These are phyloP conservation scores for Eucalyptus viminalis DNA, from an alignment of 345 rosid genomes.

Conservation along the genomic window DNA sequence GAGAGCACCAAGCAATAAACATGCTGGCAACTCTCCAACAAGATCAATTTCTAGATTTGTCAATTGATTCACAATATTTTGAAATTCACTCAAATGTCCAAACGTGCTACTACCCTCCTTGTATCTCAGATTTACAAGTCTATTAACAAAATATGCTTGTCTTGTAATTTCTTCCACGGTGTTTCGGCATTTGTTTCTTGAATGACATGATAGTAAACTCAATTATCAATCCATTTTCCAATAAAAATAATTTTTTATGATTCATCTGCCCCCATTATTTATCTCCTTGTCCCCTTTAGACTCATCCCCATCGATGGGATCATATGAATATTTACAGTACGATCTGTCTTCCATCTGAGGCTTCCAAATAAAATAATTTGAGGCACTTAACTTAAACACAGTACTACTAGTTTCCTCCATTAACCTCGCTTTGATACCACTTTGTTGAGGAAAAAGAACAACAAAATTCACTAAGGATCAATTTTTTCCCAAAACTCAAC, in stretches of 20 bases:
- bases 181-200: background rate
- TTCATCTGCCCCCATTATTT: background rate
- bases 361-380: background rate
- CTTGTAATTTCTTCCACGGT: background rate
- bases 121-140: background rate
- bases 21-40: background rate
- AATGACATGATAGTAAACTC: background rate
- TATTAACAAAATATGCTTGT: background rate
- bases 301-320: background rate
- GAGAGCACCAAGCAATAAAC: background rate
- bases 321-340: background rate
- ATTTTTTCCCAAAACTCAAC: background rate
- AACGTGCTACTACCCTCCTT: background rate
- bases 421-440: background rate
- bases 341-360: rapidly evolving
- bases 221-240: background rate
- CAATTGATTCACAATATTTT: background rate
- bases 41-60: background rate
- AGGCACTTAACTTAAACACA: background rate
- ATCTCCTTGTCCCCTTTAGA: background rate
- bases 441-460: background rate
- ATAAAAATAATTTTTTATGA: background rate
- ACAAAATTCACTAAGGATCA: background rate
- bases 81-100: background rate
- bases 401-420: background rate